These are phyloP conservation scores for Manihot esculenta DNA, from an alignment of 441 rosid genomes.

Conservation along the genomic window DNA sequence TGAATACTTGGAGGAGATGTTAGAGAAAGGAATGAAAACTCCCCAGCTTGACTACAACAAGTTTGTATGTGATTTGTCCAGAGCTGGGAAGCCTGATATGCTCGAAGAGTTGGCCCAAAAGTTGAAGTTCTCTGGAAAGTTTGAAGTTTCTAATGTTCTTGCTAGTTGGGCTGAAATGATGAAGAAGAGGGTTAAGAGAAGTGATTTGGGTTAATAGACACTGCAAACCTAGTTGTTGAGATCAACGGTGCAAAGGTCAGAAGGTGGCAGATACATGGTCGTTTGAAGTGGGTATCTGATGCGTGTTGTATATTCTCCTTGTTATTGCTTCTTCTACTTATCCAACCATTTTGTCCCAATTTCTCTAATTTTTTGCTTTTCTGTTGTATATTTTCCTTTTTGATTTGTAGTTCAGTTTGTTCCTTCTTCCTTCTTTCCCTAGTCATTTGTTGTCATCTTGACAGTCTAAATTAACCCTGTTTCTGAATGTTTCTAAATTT, in stretches of 20 bases:
- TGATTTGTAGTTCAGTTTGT: not conserved
- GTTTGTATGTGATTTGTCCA: conserved; percentile 74
- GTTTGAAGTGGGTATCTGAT: not conserved
- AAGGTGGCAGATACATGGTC: not conserved
- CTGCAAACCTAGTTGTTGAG: not conserved
- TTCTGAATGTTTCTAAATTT: too few relatives aligned
- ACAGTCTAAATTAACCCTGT: not conserved
- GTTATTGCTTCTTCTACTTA: not conserved
- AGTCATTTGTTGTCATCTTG: not conserved
- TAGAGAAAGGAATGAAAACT: conserved; percentile 82
- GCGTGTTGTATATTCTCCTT: not conserved
- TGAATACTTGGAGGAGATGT: conserved; percentile 76
- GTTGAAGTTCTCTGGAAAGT: conserved; percentile 72
- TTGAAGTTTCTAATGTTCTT: conserved; percentile 60
- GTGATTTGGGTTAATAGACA: conserved; percentile 29
- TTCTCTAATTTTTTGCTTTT: not conserved
- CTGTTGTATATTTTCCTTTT: not conserved
- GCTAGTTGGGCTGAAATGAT: conserved; percentile 56
- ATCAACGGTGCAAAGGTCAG: not conserved
- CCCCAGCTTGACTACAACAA: conserved; percentile 80
- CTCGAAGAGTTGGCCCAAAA: conserved; percentile 71
- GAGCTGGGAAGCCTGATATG: conserved; percentile 59
- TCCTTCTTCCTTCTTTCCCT: not conserved
- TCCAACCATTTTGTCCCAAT: not conserved
- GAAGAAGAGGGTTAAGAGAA: conserved; percentile 48